phyloP scores from a whole-genome alignment of 768 basidiomycete species.

The Boletus rubescentipes region DNA sequence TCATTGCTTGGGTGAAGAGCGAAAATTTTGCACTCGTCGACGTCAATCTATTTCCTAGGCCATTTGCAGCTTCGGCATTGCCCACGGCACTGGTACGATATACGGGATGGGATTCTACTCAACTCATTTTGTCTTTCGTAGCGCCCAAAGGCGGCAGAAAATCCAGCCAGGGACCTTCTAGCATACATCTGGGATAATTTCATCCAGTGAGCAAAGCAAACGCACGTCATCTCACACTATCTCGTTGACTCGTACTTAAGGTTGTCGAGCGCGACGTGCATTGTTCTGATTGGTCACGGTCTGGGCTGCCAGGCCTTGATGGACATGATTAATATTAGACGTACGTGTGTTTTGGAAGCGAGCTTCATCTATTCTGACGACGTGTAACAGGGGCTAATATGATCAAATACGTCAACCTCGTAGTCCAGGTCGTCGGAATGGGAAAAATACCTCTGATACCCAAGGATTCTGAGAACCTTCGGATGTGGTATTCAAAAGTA shows the following conservation, averaged over 20 bases:
- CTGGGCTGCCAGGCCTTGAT: conserved; percentile 76
- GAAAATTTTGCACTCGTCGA: conserved; percentile 78
- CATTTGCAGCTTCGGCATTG: conserved; percentile 33
- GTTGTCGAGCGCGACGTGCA: conserved; percentile 65
- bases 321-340: conserved; percentile 67
- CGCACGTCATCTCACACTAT: background rate
- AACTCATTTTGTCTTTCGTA: conserved; percentile 13
- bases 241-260: conserved; percentile 37
- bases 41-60: conserved; percentile 78
- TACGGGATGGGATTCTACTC: background rate
- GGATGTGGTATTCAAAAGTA: conserved; percentile 75
- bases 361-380: background rate
- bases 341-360: conserved; percentile 41
- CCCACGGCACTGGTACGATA: conserved; percentile 33
- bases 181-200: conserved; percentile 97
- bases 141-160: conserved; percentile 43
- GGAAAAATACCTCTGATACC: conserved; percentile 55
- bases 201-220: conserved; percentile 63
- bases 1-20: conserved; percentile 73
- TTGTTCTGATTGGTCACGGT: conserved; percentile 87
- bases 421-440: conserved; percentile 79
- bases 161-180: conserved; percentile 58
- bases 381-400: conserved; percentile 44
- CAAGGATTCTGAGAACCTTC: conserved; percentile 52
- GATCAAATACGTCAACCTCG: conserved; percentile 61